A percentile compares a stretch with the other conserved stretches of the same genome.
phyloP scores from a whole-genome alignment of 2,329 filamentous ascomycete species.

The Bipolaris cookei region DNA sequence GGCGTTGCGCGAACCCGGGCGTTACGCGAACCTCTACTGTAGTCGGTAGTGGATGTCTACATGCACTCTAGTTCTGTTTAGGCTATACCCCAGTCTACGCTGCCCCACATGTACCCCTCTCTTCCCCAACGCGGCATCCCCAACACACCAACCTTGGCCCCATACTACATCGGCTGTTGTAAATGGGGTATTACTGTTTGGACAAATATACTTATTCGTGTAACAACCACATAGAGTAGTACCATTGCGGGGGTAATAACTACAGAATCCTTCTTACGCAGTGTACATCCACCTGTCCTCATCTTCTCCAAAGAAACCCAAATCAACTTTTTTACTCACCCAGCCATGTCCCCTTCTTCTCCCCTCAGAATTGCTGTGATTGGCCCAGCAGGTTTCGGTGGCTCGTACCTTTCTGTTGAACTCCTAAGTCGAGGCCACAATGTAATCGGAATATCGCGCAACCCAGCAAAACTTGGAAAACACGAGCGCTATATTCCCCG shows the following conservation, averaged over 20 bases:
- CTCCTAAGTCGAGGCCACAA: slow-evolving; percentile 44
- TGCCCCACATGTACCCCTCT: slow-evolving; percentile 44
- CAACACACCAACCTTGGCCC: slow-evolving; percentile 14
- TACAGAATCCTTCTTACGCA: background rate
- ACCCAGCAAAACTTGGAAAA: slow-evolving; percentile 40
- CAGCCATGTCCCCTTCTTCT: slow-evolving; percentile 2
- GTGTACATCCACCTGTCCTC: too few relatives aligned
- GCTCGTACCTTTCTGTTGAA: slow-evolving; percentile 44
- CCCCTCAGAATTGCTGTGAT: slow-evolving; percentile 39
- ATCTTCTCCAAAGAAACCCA: background rate
- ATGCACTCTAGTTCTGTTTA: background rate
- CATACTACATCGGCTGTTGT: background rate
- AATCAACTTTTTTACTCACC: background rate
- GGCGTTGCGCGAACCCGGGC: too few relatives aligned
- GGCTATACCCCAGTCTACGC: slow-evolving; percentile 2
- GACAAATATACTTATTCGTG: background rate
- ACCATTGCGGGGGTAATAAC: too few relatives aligned
- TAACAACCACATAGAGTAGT: background rate
- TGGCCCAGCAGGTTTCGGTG: slow-evolving; percentile 45
- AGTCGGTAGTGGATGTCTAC: background rate
- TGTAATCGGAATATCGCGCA: slow-evolving; percentile 45
- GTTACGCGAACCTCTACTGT: too few relatives aligned
- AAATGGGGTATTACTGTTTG: background rate
- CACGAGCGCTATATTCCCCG: slow-evolving; percentile 40
- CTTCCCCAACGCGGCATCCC: slow-evolving; percentile 26